Evolutionary conservation across 164 flowering plant species (phyloP), one percentile per base, ranked within the genome.

Genomic region (Piper longum): DNA sequence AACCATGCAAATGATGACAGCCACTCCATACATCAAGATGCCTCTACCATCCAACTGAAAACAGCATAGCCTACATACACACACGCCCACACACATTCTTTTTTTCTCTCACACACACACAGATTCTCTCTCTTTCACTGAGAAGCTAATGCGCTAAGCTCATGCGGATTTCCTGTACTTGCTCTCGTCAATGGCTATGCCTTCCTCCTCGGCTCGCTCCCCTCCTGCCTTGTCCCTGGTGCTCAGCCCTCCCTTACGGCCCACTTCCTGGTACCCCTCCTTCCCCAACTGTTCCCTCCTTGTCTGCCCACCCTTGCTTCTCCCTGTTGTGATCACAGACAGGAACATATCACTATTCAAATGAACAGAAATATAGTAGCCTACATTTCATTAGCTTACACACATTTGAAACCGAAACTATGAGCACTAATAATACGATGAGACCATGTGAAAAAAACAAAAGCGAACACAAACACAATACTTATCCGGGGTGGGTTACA

Each of bases 201-300:
- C 91, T 70, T 86, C 95, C 54, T 72, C 59, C 5, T 9, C 78
- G 0, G 85, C 91, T 3, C 84, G 77, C 63, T 90, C 92, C 2
- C 78, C 80, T 7, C 95, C 85, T 5, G 89, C 66, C 78, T 82
- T 56, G 57, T 84, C 88, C 54, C 17, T 64, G 54, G 89, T 85
- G 85, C 86, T 86, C 14, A 88, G 77, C 60, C 91, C 86, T 55
- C 92, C 92, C 4, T 73, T 68, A 75, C 88, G 75, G 66, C 92
- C 54, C 55, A 62, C 54, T n/a, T 60, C 48, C 64, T 79, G 82
- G 57, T 81, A 83, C 58, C 85, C 91, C 64, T 83, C 87, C 2
- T 70, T 75, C 57, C 83, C 87, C 18, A 82, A 70, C 78, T 78
- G 82, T 58, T 80, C 87, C 75, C 61, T 88, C 74, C 81, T 75